phyloP scores from a whole-genome alignment of 1,284 basidiomycete genomes.

The Pseudozyma hubeiensis region DNA sequence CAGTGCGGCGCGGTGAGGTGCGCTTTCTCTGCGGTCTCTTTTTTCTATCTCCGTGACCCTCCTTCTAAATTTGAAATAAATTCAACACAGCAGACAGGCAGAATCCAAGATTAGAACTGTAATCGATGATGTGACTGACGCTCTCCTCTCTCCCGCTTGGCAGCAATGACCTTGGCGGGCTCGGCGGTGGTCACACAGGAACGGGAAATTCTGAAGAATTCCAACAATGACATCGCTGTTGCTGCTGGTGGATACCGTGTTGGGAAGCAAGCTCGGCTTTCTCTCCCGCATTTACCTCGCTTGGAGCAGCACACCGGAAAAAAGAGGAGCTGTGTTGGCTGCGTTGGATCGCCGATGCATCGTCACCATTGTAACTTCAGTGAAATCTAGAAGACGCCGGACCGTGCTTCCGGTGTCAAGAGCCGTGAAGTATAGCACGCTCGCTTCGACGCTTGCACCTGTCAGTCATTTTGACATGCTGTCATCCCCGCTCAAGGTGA shows the following conservation, averaged over 20 bases:
- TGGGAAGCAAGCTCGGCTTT: constrained; percentile 3
- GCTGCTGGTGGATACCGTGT: neutral
- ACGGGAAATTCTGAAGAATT: neutral
- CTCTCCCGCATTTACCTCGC: neutral
- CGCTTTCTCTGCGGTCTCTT: neutral
- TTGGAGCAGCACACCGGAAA: neutral
- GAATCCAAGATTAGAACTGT: neutral
- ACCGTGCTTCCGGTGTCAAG: constrained; percentile 15
- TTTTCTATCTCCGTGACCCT: constrained; percentile 1
- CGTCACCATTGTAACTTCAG: neutral
- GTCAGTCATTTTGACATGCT: neutral
- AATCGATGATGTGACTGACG: neutral
- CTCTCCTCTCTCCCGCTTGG: neutral
- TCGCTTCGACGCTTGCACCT: no score
- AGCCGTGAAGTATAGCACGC: no score
- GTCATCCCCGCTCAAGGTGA: neutral
- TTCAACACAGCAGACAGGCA: neutral
- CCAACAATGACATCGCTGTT: constrained; percentile 7
- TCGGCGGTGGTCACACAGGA: no score
- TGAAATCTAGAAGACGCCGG: constrained; percentile 18
- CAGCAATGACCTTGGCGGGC: no score
- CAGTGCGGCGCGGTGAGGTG: neutral
- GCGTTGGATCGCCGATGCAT: constrained; percentile 13
- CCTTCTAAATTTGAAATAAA: neutral
- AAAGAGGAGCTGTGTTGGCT: neutral